Evolutionary conservation across 257 asterid species (phyloP).

Genomic region (Przewalskia tangutica): DNA sequence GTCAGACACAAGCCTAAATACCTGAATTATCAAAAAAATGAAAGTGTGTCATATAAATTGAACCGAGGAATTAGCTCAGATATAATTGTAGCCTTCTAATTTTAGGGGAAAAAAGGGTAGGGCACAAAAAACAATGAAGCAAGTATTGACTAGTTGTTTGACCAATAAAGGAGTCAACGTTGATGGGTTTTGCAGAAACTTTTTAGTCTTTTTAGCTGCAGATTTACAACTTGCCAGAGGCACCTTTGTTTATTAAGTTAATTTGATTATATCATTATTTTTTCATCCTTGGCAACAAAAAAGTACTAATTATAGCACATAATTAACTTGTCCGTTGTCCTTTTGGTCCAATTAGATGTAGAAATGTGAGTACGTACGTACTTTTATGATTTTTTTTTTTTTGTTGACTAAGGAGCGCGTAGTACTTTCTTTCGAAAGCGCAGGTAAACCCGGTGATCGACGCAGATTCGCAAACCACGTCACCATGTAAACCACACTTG

Average conservation of each 20-base stretch:
- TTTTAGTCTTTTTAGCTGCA: background rate
- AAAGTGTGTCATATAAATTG: too few species aligned
- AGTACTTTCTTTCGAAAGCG: too few species aligned
- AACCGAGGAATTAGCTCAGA: background rate
- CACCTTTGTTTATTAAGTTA: background rate
- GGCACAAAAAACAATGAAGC: conserved; percentile 1
- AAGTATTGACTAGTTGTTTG: conserved; percentile 2
- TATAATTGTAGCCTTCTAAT: background rate
- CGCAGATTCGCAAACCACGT: too few species aligned
- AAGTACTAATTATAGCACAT: background rate
- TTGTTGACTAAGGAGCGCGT: too few species aligned
- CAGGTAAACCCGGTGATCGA: too few species aligned
- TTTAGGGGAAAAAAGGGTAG: background rate
- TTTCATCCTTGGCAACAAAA: background rate
- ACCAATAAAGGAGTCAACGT: background rate
- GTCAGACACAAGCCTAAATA: too few species aligned
- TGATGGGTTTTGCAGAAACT: background rate
- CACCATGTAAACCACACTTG: too few species aligned
- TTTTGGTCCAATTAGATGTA: background rate
- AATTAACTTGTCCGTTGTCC: background rate
- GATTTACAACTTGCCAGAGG: background rate
- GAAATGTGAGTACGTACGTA: background rate
- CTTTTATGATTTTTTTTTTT: background rate
- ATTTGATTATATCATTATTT: background rate
- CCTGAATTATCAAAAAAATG: too few species aligned